Evolutionary conservation across 306 rosid species (phyloP), one percentile per base, ranked within the genome.

Genomic region (Vigna hirtella): DNA sequence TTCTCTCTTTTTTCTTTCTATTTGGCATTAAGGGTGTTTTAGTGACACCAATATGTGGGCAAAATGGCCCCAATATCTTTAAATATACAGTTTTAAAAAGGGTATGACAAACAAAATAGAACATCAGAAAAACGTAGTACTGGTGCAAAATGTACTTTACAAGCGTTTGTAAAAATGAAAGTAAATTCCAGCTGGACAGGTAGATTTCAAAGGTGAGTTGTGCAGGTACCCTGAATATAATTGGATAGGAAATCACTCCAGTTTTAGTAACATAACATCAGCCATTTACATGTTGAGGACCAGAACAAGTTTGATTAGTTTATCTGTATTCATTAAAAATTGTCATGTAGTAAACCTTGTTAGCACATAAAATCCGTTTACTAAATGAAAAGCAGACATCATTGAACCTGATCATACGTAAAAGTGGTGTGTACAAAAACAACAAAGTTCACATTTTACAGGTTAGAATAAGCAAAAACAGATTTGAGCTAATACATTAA

Each of bases 401-500:
- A 47, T 68, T 48, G 28, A 26, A 71, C 72, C 51, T 12, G n/a
- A 55, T 70, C 63, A 70, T 52, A 34, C 14, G 71, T 57, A 18
- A 32, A 53, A 36, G 45, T 17, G 55, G 42, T 58, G 32, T 12
- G 4, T 13, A 36, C 22, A 59, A 47, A 67, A 56, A 9, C 42
- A 26, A 26, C 65, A 57, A 36, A 57, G 45, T 69, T 74, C 30
- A 20, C 51, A 52, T 24, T 55, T 45, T 7, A 42, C 16, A 43
- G 10, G 63, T 47, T 17, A 45, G 45, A 50, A 61, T 22, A 70
- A 53, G 63, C 70, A 22, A 48, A 26, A 56, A 13, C 26, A 56
- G 34, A 45, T 69, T 76, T 66, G 30, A 72, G 76, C 72, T 56
- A 82, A 77, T 52, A 76, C 50, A 52, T 22, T 68, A 68, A 40